phyloP scores from a whole-genome alignment of 345 rosid genomes.

The Balakata baccata region DNA sequence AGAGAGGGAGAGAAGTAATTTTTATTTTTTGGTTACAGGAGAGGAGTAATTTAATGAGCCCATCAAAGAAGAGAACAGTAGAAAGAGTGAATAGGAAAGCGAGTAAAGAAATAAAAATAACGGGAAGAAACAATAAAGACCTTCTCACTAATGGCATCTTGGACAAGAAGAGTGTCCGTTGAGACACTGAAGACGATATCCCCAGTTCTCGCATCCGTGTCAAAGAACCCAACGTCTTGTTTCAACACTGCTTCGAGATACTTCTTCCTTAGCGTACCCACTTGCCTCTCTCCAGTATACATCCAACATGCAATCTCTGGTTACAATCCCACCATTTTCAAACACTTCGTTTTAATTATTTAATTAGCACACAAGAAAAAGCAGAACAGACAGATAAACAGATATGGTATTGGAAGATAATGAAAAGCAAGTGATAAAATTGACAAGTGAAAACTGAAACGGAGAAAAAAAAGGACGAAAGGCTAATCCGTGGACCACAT shows the following conservation, averaged over 20 bases:
- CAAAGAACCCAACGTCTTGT: constrained; percentile 98
- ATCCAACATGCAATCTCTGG: constrained; percentile 99
- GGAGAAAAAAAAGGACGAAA: constrained; percentile 32
- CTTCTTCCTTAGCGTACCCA: constrained; percentile 83
- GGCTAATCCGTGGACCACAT: constrained; percentile 51
- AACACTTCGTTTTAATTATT: neutral
- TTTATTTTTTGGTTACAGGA: too few relatives aligned
- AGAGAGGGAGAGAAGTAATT: too few relatives aligned
- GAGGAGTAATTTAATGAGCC: neutral
- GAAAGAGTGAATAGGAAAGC: neutral
- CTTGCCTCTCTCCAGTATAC: constrained; percentile 97
- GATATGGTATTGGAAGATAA: neutral
- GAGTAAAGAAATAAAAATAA: neutral
- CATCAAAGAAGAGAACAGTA: neutral
- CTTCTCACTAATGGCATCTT: constrained; percentile 99
- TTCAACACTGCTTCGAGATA: constrained; percentile 90
- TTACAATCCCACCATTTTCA: neutral
- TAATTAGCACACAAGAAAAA: neutral
- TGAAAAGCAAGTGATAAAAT: constrained; percentile 25
- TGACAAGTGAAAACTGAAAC: constrained; percentile 27
- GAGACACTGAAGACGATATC: constrained; percentile 98
- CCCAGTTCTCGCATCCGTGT: constrained; percentile 98
- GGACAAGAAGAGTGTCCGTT: constrained; percentile 96
- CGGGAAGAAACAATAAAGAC: constrained; percentile 26
- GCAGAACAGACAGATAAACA: neutral